Percentiles rank a stretch among this genome's conserved stretches.
phyloP scores from a whole-genome alignment of 1,284 basidiomycete genomes.

The Ustilago curta region DNA sequence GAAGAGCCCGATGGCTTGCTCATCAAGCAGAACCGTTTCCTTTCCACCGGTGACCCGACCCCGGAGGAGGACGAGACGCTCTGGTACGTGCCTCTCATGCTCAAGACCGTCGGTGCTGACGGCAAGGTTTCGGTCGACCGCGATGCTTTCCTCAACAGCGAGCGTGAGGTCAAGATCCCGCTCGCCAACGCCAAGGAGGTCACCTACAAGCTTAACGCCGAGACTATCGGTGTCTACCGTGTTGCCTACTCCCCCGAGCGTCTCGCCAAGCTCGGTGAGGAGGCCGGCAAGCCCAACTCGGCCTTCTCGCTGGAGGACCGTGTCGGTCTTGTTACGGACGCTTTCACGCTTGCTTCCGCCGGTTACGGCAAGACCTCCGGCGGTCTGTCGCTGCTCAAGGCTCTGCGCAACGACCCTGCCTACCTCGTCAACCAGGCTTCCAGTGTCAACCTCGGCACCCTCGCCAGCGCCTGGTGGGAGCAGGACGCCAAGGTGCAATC shows the following conservation, averaged over 20 bases:
- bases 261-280: conserved; percentile 81
- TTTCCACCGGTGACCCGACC: conserved; percentile 78
- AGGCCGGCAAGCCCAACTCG: conserved; percentile 78
- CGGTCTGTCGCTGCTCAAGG: conserved; percentile 79
- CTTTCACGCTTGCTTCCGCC: conserved; percentile 82
- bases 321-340: conserved; percentile 85
- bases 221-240: conserved; percentile 89
- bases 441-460: conserved; percentile 45
- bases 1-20: conserved; percentile 75
- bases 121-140: conserved; percentile 78
- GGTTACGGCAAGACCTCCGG: conserved; percentile 82
- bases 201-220: conserved; percentile 86
- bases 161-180: conserved; percentile 77
- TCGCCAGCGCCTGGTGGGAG: conserved; percentile 84
- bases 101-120: conserved; percentile 76
- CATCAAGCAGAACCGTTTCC: conserved; percentile 87
- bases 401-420: conserved; percentile 73
- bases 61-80: conserved; percentile 89
- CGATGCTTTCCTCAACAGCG: conserved; percentile 76
- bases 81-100: conserved; percentile 85
- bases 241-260: conserved; percentile 87
- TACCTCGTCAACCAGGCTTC: conserved; percentile 63
- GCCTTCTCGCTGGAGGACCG: conserved; percentile 85
- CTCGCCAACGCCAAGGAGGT: conserved; percentile 75
- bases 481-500: conserved; percentile 74